Evolutionary conservation across 371 early-diverging fungal species (phyloP), one percentile per base, ranked within the genome.

Genomic region (Mortierella sp.): DNA sequence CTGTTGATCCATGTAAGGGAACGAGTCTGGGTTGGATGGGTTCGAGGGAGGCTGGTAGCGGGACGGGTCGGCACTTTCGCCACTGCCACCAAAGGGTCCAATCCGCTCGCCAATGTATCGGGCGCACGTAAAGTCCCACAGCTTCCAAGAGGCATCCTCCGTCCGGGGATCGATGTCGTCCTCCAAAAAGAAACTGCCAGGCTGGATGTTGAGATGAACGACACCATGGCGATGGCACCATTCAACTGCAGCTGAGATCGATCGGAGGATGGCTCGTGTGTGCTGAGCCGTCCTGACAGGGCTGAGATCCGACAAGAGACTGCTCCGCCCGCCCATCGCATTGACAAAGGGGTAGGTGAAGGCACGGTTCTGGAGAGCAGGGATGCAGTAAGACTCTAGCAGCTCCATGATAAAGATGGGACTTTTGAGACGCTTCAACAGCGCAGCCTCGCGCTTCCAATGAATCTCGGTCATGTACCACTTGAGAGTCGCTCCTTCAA

Each of bases 121-220:
- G 1, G 84, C 84, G 39, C 84, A 83, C 0, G 84, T 83, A 61
- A 83, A 83, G 64, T 83, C 84, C 84, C 84, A 83, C 70, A 83
- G 44, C 40, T 83, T 83, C 84, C 84, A 83, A 19, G 84, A 76
- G 10, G 84, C 84, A 47, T 79, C 84, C 55, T 78, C 79, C 3
- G 79, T 45, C 43, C 40, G 48, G 24, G 84, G 84, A 41, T 79
- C 76, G 53, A 83, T 73, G 7, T 73, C 79, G 13, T 83, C 84
- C 41, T 83, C 84, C 48, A 83, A 37, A 40, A 83, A 83, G 68
- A 83, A 83, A 65, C 79, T 79, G 29, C 79, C 84, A 2, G 84
- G 84, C 64, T 83, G 84, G 39, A 83, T 66, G 45, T 83, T 83
- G 47, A 83, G 58, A 69, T 83, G 84, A 0, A 83, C 84, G 13